Evolutionary conservation across 202 grass and related monocot genomes (phyloP).

Genomic region (Musa balbisiana): DNA sequence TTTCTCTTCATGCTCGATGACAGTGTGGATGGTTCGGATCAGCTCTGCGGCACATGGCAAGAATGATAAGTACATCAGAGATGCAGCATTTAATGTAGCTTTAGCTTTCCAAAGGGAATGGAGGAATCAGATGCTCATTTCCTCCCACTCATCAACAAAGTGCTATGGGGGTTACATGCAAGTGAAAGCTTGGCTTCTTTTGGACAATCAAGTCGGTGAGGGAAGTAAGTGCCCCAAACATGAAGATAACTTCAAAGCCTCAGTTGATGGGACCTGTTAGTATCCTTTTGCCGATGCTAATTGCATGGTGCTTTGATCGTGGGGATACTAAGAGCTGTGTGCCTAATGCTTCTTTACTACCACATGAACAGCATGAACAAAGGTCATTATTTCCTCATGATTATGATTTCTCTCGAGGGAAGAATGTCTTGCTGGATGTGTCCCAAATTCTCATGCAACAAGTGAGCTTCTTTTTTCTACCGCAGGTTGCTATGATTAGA

Average conservation of each 20-base stretch:
- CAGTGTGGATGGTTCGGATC: neutral
- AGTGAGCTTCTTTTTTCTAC: neutral
- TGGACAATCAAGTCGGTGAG: neutral
- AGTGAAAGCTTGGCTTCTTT: neutral
- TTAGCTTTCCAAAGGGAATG: neutral
- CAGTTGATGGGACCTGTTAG: too few relatives aligned
- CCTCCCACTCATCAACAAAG: neutral
- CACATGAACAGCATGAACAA: neutral
- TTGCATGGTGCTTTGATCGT: too few relatives aligned
- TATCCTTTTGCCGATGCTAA: too few relatives aligned
- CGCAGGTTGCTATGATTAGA: neutral
- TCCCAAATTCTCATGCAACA: too few relatives aligned
- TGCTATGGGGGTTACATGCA: neutral
- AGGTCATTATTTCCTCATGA: neutral
- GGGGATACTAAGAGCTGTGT: too few relatives aligned
- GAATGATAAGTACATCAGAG: neutral
- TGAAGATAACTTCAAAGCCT: too few relatives aligned
- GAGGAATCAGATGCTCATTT: neutral
- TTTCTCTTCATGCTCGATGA: neutral
- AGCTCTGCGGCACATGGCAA: neutral
- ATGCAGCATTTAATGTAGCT: neutral
- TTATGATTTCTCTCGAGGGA: too few relatives aligned
- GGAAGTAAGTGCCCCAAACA: neutral
- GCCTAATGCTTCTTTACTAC: too few relatives aligned
- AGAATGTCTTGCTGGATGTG: too few relatives aligned